Evolutionary conservation across 345 rosid genomes (phyloP), one percentile per base, ranked within the genome.

Genomic region (Camelina sativa): DNA sequence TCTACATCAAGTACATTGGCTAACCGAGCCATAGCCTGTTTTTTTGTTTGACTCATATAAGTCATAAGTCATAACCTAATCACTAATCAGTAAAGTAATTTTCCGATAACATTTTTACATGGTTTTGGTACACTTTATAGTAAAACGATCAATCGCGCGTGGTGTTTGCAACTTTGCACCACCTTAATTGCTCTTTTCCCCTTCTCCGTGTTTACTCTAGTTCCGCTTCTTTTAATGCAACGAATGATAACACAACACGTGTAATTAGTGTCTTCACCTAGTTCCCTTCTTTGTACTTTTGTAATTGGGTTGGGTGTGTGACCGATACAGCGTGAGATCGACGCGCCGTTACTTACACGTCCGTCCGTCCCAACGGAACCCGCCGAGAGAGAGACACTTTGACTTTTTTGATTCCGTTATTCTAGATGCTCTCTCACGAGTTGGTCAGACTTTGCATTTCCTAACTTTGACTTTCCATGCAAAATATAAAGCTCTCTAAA

Each of bases 391-490:
- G 67, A 51, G 44, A 55, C 34, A 25, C 40, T 69, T 76, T 76
- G 79, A 76, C 79, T 61, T 62, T 34, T 28, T 66, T 56, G 3
- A 43, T 20, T 61, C 61, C 68, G 62, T 40, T 75, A 16, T 25
- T 66, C 72, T 66, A 74, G 73, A 75, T 75, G 16, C 73, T 34
- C 73, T 34, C 73, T 32, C 28, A 61, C 59, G 41, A 62, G 58
- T 52, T 8, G 57, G 74, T 76, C 74, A 62, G 57, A 75, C 62
- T 76, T 48, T 52, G 20, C 61, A 50, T 41, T 67, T 75, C 74
- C 69, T 61, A 68, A 60, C 69, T 50, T 69, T 76, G 79, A 76
- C 79, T 76, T 69, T 62, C 22, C 51, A 53, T 61, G 69, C 74
- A 41, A 5, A 30, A 6, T 1, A 3, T 20, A 13, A 30, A 7